A percentile compares a stretch with the other conserved stretches of the same genome.
These are phyloP conservation scores for Meyerozyma carpophila DNA, from an alignment of 1,139 yeast species.

Conservation along the genomic window DNA sequence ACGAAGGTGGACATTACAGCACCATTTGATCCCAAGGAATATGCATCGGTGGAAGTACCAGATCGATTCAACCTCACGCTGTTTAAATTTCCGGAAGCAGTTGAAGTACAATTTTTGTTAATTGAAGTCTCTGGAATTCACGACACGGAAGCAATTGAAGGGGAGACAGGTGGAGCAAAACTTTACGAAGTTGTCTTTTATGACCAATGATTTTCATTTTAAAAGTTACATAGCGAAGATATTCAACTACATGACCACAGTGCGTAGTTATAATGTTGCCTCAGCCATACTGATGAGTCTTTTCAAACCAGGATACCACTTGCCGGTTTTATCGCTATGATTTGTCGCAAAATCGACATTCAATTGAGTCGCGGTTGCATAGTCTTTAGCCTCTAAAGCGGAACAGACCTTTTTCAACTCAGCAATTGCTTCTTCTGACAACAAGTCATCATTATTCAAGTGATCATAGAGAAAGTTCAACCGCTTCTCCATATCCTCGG, in stretches of 20 bases:
- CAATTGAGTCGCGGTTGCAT: slow-evolving; percentile 50
- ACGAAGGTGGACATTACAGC: slow-evolving; percentile 35
- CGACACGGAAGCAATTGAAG: slow-evolving; percentile 28
- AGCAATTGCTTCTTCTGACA: slow-evolving; percentile 52
- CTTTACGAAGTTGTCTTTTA: slow-evolving; percentile 47
- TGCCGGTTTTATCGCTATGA: slow-evolving; percentile 72
- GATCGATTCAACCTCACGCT: slow-evolving; percentile 43
- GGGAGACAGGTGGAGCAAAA: slow-evolving; percentile 46
- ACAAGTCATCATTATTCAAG: slow-evolving; percentile 67
- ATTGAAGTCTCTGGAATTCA: slow-evolving; percentile 49
- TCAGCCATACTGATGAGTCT: slow-evolving; percentile 77
- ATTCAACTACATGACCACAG: neutral
- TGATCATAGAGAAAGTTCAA: slow-evolving; percentile 72
- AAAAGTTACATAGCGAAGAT: neutral
- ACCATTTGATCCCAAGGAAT: slow-evolving; percentile 35
- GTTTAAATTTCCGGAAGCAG: slow-evolving; percentile 25
- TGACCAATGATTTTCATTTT: neutral
- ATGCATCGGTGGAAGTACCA: slow-evolving; percentile 31
- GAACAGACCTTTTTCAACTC: slow-evolving; percentile 49
- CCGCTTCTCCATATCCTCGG: slow-evolving; percentile 78
- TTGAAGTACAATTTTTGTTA: slow-evolving; percentile 36
- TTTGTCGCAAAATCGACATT: slow-evolving; percentile 60
- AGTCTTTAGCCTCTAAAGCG: slow-evolving; percentile 52
- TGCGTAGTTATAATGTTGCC: slow-evolving; percentile 24
- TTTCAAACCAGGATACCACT: slow-evolving; percentile 92